A percentile compares a stretch with the other conserved stretches of the same genome.
These are phyloP conservation scores for Mycena epipterygia DNA, from an alignment of 768 basidiomycete genomes.

Conservation along the genomic window DNA sequence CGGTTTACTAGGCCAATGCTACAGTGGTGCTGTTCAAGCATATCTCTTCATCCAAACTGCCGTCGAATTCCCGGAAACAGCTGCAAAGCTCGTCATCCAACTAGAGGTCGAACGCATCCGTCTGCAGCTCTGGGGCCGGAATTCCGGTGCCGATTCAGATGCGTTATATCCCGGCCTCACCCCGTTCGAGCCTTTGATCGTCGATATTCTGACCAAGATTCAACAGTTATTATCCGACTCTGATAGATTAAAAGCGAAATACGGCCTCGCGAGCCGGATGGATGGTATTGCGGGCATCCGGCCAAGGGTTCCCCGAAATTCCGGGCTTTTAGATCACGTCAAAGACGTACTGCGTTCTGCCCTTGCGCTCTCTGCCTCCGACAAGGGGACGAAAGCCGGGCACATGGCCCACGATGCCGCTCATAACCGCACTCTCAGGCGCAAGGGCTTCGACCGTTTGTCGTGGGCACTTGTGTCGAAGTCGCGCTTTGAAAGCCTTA, in stretches of 20 bases:
- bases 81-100: conserved; percentile 19
- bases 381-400: too few relatives aligned
- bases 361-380: too few relatives aligned
- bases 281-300: too few relatives aligned
- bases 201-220: conserved; percentile 7
- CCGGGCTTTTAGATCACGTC: too few relatives aligned
- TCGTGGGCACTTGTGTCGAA: conserved; percentile 20
- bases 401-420: too few relatives aligned
- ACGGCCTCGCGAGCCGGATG: too few relatives aligned
- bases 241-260: too few relatives aligned
- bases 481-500: conserved; percentile 22
- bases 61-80: conserved; percentile 16
- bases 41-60: conserved; percentile 7
- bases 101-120: conserved; percentile 23
- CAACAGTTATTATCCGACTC: too few relatives aligned
- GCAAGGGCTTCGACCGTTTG: not conserved
- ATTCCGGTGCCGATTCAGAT: conserved; percentile 20
- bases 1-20: conserved; percentile 2
- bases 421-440: too few relatives aligned
- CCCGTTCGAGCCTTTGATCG: conserved; percentile 20
- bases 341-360: too few relatives aligned
- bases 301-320: too few relatives aligned
- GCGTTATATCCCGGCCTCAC: not conserved
- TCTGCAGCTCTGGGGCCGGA: conserved; percentile 25
- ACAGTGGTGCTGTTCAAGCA: not conserved